Conservation (phyloP, 208 protist species). For the Polymyxa betae region DNA sequence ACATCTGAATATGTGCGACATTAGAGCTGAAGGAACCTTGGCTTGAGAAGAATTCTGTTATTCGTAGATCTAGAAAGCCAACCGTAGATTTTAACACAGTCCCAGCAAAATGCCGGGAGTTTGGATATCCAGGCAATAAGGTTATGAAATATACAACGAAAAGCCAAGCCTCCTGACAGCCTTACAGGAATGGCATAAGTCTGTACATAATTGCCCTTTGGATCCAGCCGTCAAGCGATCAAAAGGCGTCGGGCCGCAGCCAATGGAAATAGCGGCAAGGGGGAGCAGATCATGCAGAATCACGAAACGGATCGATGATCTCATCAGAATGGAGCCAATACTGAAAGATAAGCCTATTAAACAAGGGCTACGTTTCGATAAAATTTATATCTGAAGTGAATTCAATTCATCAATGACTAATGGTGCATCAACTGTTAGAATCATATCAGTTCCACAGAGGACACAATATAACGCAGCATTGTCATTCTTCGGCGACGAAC, state of each 20-base stretch:
- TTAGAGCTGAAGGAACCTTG: background rate
- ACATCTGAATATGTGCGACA: background rate
- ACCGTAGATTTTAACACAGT: background rate
- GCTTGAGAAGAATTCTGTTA: background rate
- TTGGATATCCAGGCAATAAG: background rate
- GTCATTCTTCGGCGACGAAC: background rate
- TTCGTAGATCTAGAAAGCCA: background rate
- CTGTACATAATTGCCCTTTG: background rate
- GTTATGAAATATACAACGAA: background rate
- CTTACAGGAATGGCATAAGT: background rate
- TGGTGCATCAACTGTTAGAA: background rate
- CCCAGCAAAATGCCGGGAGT: background rate
- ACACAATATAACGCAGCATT: background rate
- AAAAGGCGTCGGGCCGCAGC: background rate
- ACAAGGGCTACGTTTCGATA: background rate
- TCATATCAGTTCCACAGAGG: slow-evolving; percentile 16
- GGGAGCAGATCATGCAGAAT: background rate
- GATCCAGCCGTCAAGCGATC: background rate
- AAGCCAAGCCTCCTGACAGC: background rate
- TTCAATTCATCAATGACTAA: background rate
- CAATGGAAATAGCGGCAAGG: background rate
- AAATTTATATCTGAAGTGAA: background rate
- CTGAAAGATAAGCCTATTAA: background rate
- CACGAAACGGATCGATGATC: background rate
- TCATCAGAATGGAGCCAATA: background rate